These are phyloP conservation scores for Arabidopsis arenosa DNA, from an alignment of 345 rosid species.

Conservation along the genomic window DNA sequence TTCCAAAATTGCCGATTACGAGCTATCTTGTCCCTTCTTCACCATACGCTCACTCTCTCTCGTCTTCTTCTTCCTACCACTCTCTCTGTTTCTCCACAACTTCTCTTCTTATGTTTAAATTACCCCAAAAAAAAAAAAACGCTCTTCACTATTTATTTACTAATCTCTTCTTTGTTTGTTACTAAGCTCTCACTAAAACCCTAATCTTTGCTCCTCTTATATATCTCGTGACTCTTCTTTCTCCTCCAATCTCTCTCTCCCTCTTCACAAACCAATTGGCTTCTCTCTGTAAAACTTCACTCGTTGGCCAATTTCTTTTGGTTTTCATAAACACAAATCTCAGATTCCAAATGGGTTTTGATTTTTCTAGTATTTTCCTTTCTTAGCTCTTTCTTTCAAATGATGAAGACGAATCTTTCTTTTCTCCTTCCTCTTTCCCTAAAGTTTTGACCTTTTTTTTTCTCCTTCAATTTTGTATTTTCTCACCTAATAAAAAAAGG, in stretches of 20 bases:
- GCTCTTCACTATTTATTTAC: slow-evolving; percentile 27
- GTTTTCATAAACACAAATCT: slow-evolving; percentile 3
- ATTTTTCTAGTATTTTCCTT: not conserved
- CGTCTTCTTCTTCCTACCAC: slow-evolving; percentile 31
- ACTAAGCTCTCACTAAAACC: slow-evolving; percentile 29
- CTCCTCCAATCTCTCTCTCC: slow-evolving; percentile 39
- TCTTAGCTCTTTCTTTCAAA: slow-evolving; percentile 25
- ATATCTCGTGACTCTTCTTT: slow-evolving; percentile 45
- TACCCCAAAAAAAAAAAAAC: not conserved
- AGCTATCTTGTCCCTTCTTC: slow-evolving; percentile 55
- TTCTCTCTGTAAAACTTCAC: slow-evolving; percentile 38
- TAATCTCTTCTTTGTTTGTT: slow-evolving; percentile 13
- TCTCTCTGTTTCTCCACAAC: slow-evolving; percentile 7
- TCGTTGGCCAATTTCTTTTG: slow-evolving; percentile 28
- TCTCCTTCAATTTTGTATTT: slow-evolving; percentile 25
- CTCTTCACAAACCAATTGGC: slow-evolving; percentile 22
- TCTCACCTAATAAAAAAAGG: not conserved
- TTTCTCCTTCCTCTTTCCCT: slow-evolving; percentile 32
- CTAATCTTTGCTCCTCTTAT: slow-evolving; percentile 38
- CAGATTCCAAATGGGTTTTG: slow-evolving; percentile 20
- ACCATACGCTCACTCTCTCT: slow-evolving; percentile 48
- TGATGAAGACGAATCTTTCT: slow-evolving; percentile 35
- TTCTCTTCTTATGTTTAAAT: not conserved
- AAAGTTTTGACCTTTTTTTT: slow-evolving; percentile 51
- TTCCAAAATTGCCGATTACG: slow-evolving; percentile 46